These are phyloP conservation scores for Capsaspora owczarzaki DNA, from an alignment of 78 protist species.

Conservation along the genomic window DNA sequence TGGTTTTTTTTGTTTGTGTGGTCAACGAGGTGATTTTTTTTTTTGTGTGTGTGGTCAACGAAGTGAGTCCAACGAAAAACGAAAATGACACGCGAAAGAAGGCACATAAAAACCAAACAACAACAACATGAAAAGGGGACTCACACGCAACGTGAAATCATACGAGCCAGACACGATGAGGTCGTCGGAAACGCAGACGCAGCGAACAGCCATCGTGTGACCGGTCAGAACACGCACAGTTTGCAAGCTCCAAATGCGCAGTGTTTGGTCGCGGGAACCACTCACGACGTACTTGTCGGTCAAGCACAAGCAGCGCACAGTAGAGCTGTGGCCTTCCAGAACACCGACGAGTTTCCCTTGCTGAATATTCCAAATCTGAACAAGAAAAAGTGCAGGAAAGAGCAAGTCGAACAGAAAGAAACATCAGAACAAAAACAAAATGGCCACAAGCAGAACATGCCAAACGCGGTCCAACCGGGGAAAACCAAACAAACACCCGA, in stretches of 20 bases:
- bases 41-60: too few species aligned
- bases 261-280: constrained; percentile 14
- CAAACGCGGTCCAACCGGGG: too few species aligned
- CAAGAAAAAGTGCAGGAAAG: too few species aligned
- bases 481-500: background rate
- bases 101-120: background rate
- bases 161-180: constrained; percentile 17
- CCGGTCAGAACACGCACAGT: background rate
- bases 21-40: too few species aligned
- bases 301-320: constrained; percentile 13
- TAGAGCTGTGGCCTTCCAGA: constrained; percentile 7
- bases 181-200: constrained; percentile 2
- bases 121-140: background rate
- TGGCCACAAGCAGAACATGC: too few species aligned
- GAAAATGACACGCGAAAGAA: too few species aligned
- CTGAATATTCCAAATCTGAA: background rate
- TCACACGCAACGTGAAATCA: background rate
- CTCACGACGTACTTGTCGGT: background rate
- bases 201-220: constrained; percentile 23
- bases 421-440: background rate
- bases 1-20: too few species aligned
- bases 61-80: too few species aligned
- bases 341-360: background rate
- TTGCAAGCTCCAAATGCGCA: constrained; percentile 19
- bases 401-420: background rate